Evolutionary conservation across 2,329 filamentous ascomycete genomes (phyloP).

Genomic region (Neospermospora avenae): DNA sequence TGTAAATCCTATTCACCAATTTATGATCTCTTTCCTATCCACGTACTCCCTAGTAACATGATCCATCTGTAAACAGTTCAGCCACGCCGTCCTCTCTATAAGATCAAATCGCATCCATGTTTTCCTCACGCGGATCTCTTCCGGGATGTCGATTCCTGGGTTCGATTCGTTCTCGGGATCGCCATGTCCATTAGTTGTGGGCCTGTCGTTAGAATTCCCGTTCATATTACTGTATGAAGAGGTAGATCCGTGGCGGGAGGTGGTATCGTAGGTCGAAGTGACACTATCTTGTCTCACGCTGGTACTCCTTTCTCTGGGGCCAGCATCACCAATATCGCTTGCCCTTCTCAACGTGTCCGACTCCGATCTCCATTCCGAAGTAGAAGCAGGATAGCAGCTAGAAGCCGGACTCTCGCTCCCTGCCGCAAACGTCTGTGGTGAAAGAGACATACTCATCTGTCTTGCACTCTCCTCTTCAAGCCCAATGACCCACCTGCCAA

Average conservation of each 20-base stretch:
- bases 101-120: constrained; percentile 23
- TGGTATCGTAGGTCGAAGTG: neutral
- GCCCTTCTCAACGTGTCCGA: neutral
- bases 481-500: constrained; percentile 22
- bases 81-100: constrained; percentile 14
- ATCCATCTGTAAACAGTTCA: constrained; percentile 22
- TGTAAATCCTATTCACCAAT: constrained; percentile 9
- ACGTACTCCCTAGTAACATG: constrained; percentile 9
- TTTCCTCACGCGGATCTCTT: constrained; percentile 21
- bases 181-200: neutral
- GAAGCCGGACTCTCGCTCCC: neutral
- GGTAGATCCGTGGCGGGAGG: too few species aligned
- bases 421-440: neutral
- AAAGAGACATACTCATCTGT: neutral
- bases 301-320: neutral
- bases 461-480: constrained; percentile 22
- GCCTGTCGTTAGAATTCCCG: neutral
- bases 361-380: neutral
- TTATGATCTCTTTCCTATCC: constrained; percentile 9
- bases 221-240: neutral
- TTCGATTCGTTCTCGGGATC: neutral
- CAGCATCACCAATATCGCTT: neutral
- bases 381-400: neutral
- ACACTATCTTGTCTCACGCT: neutral
- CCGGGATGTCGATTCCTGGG: constrained; percentile 9